These are phyloP conservation scores for Suhomyces atakaporum DNA, from an alignment of 1,139 yeast genomes.

Conservation along the genomic window DNA sequence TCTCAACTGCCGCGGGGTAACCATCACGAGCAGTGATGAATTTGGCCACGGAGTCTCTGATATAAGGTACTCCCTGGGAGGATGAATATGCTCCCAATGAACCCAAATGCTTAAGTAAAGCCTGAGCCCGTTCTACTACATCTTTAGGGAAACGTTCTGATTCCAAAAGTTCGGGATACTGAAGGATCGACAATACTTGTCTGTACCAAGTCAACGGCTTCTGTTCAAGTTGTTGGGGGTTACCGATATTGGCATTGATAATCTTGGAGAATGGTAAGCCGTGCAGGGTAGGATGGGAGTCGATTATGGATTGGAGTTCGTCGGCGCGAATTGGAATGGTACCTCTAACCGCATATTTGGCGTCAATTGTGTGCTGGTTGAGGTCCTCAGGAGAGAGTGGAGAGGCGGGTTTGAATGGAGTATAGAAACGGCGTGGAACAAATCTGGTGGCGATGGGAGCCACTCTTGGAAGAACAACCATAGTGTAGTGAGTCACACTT, in stretches of 20 bases:
- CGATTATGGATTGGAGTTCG: slow-evolving; percentile 59
- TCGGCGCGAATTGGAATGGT: slow-evolving; percentile 92
- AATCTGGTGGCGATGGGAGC: slow-evolving; percentile 1
- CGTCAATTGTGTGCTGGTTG: slow-evolving; percentile 74
- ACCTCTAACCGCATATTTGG: slow-evolving; percentile 96
- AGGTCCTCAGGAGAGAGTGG: slow-evolving; percentile 47
- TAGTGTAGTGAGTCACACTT: too few species aligned
- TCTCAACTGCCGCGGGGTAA: slow-evolving; percentile 57
- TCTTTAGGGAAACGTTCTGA: slow-evolving; percentile 60
- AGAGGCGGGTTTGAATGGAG: slow-evolving; percentile 12
- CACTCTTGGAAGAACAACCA: not conserved
- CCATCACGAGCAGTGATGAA: slow-evolving; percentile 77
- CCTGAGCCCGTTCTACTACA: slow-evolving; percentile 68
- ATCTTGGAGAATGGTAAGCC: slow-evolving; percentile 77
- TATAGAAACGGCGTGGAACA: slow-evolving; percentile 4
- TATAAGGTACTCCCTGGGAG: slow-evolving; percentile 78
- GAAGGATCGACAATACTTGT: slow-evolving; percentile 81
- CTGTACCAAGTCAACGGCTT: slow-evolving; percentile 93
- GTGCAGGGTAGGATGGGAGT: slow-evolving; percentile 51
- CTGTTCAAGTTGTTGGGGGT: slow-evolving; percentile 95
- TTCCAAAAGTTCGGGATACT: slow-evolving; percentile 70
- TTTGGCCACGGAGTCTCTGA: slow-evolving; percentile 77
- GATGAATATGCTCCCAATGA: slow-evolving; percentile 94
- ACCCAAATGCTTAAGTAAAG: slow-evolving; percentile 61
- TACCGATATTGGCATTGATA: slow-evolving; percentile 91